Conservation (phyloP, 352 stramenopile species). For the Globisporangium cederbergense region DNA sequence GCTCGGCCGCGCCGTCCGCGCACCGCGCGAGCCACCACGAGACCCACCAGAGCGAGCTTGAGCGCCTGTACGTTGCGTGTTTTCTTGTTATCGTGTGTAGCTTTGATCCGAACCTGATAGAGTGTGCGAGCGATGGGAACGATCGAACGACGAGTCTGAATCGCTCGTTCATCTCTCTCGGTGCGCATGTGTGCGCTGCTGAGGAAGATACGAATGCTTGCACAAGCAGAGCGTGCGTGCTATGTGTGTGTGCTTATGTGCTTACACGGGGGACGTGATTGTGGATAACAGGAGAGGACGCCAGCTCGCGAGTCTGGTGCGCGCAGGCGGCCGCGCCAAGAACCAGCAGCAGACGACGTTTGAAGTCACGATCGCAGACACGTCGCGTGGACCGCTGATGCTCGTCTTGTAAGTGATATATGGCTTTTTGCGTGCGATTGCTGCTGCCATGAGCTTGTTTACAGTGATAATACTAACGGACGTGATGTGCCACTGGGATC, state of each 20-base stretch:
- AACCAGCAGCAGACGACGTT: slow-evolving; percentile 86
- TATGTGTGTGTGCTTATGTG: background rate
- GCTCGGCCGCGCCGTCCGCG: slow-evolving; percentile 36
- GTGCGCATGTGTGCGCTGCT: background rate
- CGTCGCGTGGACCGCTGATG: slow-evolving; percentile 38
- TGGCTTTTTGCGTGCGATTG: too few species aligned
- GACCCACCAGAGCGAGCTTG: slow-evolving; percentile 77
- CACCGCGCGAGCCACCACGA: slow-evolving; percentile 45
- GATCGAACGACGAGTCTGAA: background rate
- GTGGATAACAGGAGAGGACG: slow-evolving; percentile 44
- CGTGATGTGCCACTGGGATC: background rate
- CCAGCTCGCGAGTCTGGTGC: slow-evolving; percentile 79
- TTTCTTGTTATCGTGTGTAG: background rate
- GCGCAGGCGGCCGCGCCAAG: slow-evolving; percentile 72
- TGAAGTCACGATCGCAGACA: slow-evolving; percentile 66
- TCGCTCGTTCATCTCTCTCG: background rate
- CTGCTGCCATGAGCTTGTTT: too few species aligned
- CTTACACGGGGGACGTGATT: background rate
- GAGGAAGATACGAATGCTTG: background rate
- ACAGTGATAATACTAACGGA: background rate
- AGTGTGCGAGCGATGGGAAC: background rate
- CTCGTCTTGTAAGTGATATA: slow-evolving; percentile 39
- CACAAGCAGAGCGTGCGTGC: background rate
- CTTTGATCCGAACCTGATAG: background rate
- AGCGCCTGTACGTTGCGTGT: slow-evolving; percentile 55